A percentile compares a stretch with the other conserved stretches of the same genome.
Conservation (phyloP, 2,329 filamentous ascomycete species). For the Boeremia lycopersici region DNA sequence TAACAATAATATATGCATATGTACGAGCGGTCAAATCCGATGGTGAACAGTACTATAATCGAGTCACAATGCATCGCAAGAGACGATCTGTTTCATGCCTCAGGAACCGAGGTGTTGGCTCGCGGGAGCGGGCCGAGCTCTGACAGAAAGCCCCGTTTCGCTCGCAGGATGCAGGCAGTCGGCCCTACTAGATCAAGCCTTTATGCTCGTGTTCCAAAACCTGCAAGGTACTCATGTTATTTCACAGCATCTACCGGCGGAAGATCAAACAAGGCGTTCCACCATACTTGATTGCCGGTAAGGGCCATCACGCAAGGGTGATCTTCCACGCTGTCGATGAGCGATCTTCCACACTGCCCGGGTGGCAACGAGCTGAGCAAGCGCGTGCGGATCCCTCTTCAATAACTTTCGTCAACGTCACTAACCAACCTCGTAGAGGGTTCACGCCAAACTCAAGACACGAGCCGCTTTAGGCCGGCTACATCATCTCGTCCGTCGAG, state of each 20-base stretch:
- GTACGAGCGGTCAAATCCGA: neutral
- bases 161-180: constrained; percentile 10
- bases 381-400: neutral
- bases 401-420: neutral
- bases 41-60: neutral
- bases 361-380: constrained; percentile 5
- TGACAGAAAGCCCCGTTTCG: constrained; percentile 17
- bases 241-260: neutral
- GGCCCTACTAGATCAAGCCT: constrained; percentile 7
- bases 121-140: constrained; percentile 19
- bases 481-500: neutral
- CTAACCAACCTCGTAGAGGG: neutral
- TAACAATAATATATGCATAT: neutral
- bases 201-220: neutral
- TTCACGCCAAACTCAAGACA: neutral
- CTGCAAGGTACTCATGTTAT: neutral
- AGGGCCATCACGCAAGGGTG: neutral
- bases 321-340: no score
- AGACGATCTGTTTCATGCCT: constrained; percentile 12
- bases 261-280: constrained; percentile 1
- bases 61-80: neutral
- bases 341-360: neutral
- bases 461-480: neutral
- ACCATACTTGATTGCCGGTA: neutral
- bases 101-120: constrained; percentile 17